Evolutionary conservation across 371 early-diverging fungal species (phyloP).

Genomic region (Sporodiniella umbellata): DNA sequence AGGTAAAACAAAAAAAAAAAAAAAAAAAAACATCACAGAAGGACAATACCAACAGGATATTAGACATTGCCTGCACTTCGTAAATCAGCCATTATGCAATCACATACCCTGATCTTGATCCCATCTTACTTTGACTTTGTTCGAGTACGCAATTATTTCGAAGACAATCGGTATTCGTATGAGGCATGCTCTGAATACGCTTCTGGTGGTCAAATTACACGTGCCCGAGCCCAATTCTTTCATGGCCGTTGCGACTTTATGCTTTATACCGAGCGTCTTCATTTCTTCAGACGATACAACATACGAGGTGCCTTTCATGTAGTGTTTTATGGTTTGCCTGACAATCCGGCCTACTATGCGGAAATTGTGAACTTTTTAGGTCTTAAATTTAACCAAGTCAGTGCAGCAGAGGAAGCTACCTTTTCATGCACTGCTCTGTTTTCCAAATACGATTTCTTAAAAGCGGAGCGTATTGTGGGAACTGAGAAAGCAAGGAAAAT

Average conservation of each 20-base stretch:
- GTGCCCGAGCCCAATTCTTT: conserved; percentile 78
- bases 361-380: conserved; percentile 78
- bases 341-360: conserved; percentile 82
- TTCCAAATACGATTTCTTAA: conserved; percentile 80
- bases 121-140: conserved; percentile 98
- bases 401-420: conserved; percentile 53
- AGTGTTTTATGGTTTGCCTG: conserved; percentile 90
- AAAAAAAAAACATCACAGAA: no score
- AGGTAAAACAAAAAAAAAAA: no score
- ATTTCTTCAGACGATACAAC: conserved; percentile 87
- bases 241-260: conserved; percentile 75
- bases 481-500: conserved; percentile 71
- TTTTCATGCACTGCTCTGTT: conserved; percentile 73
- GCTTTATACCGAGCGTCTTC: conserved; percentile 90
- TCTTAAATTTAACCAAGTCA: conserved; percentile 45
- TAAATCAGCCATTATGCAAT: conserved; percentile 57
- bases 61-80: conserved; percentile 58
- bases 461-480: conserved; percentile 90
- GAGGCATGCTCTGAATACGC: conserved; percentile 80
- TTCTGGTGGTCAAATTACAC: conserved; percentile 62
- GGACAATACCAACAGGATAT: no score
- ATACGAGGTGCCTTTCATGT: conserved; percentile 84
- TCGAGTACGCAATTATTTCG: conserved; percentile 82
- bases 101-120: conserved; percentile 83
- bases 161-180: conserved; percentile 72